Evolutionary conservation across 108 stramenopile genomes (phyloP), one percentile per base, ranked within the genome.

Genomic region (Fragilaria crotonensis): DNA sequence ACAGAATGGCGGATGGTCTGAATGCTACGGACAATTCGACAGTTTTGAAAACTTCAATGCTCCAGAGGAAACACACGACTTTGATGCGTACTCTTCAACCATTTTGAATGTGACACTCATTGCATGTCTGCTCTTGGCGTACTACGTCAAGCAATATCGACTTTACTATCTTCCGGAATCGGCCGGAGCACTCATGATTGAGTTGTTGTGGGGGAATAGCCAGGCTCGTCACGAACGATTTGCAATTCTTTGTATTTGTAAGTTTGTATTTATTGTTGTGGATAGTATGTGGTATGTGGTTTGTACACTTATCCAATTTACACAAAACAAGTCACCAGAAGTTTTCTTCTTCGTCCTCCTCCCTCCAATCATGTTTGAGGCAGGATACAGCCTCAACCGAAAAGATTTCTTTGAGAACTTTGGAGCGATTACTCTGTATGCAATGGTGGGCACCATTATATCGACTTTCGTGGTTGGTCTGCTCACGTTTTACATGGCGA

Each of bases 341-440:
- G 60, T 96, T 1, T 99, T 99, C 62, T 99, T 97, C 74, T 97
- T 99, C 56, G 66, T 97, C 25, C 63, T 99, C 30, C 62, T 99
- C 46, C 98, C 98, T 17, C 96, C 96, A 5, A 97, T 99, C 45
- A 99, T 99, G 33, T 99, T 99, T 63, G 96, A 99, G 66, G 96
- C 95, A 0, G 96, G 98, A 0, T 96, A 96, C 71, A 89, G 88
- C 21, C 75, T 98, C 3, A 77, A 86, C 26, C 79, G 78, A 47
- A 82, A 86, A 56, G 70, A 89, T 29, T 99, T 99, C 73, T 96
- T 99, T 70, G 81, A 84, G 25, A 97, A 99, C 63, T 75, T 99
- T 62, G 80, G 86, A 19, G 91, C 96, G 25, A 99, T 99, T 58
- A 73, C 77, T 18, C 30, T 94, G 41, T 96, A 83, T 71, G 96